These are phyloP conservation scores for Moricandia moricandioides DNA, from an alignment of 345 rosid genomes.

Conservation along the genomic window DNA sequence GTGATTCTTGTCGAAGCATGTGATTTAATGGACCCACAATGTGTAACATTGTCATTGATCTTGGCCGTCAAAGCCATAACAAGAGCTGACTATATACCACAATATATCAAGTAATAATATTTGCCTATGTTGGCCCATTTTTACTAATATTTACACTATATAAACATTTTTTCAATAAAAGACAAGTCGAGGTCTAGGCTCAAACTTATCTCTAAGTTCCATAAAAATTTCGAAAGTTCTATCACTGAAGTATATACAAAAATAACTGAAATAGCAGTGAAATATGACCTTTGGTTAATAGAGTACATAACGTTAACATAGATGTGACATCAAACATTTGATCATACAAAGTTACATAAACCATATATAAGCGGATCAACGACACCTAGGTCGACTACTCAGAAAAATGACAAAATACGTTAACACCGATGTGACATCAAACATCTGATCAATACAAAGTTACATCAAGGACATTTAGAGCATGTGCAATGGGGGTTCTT, in stretches of 20 bases:
- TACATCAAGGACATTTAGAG: too few relatives aligned
- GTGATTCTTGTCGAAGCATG: constrained; percentile 15
- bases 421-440: neutral
- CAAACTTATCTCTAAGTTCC: neutral
- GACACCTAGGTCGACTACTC: neutral
- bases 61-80: constrained; percentile 9
- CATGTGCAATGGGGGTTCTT: too few relatives aligned
- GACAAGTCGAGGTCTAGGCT: neutral
- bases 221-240: neutral
- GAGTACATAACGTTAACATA: neutral
- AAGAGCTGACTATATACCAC: neutral
- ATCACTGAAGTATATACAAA: neutral
- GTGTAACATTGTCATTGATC: constrained; percentile 1
- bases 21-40: constrained; percentile 6
- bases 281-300: neutral
- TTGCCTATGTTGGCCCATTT: neutral
- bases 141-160: neutral
- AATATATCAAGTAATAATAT: neutral
- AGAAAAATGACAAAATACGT: neutral
- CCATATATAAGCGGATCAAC: neutral
- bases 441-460: neutral
- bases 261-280: neutral
- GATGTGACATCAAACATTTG: neutral
- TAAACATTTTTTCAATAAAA: neutral
- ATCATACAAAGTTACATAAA: neutral